Base-by-base conservation (phyloP, 106 monocot genomes). In the Dendrobium chrysotoxum region DNA sequence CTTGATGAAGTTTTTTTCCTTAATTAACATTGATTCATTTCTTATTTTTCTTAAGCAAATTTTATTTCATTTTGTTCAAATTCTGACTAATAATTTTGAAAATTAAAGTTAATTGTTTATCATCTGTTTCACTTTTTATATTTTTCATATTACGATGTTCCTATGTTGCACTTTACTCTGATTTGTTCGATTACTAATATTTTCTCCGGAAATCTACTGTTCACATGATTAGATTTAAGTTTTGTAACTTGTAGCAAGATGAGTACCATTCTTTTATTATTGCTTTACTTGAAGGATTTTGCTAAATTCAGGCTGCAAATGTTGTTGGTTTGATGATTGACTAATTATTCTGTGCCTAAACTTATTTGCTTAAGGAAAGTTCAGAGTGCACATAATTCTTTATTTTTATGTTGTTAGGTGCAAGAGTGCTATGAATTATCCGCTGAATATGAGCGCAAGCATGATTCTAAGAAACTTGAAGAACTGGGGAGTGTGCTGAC, bases 391-490 rank as follows among this genome's bases (percentile, higher is more conserved):
- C 12, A 70, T 68, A 28, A 57, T 57, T 26, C 10, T 68, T 38
- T 40, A 61, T 26, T 57, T 70, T 78, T 53, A 61, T 85, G 21
- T 77, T 77, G 28, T 81, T 78, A 93, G 93, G 93, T 96, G 25
- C 96, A 96, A 91, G 93, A 96, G 50, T 93, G 89, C 85, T 93
- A 96, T 81, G 96, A 96, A 71, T 47, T 93, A 40, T 84, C 96
- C 57, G 93, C 96, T 2, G 89, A 91, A 61, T 96, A 96, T 57
- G 96, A 96, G 79, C 81, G 84, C 26, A 85, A 83, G 40, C 87
- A 75, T 53, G 89, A 96, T 26, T 72, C 68, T 5, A 73, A 86
- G 28, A 90, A 89, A 78, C 81, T 96, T 23, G 91, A 90, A 16
- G 93, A 92, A 81, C 88, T 96, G 23, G 93, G 93, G 28, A 89